Evolutionary conservation across 441 rosid species (phyloP).

Genomic region (Metrosideros polymorpha): DNA sequence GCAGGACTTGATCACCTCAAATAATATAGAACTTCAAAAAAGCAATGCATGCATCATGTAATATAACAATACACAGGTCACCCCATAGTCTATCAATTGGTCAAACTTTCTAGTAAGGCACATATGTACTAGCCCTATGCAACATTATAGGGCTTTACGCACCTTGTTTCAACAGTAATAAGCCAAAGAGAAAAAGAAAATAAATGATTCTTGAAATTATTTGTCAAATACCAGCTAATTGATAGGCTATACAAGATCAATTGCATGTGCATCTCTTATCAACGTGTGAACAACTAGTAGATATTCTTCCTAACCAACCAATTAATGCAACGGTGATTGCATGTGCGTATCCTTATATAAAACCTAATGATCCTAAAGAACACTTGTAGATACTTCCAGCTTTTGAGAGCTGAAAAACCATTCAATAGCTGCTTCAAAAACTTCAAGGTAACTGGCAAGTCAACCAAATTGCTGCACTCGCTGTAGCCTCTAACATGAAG

Average conservation of each 20-base stretch:
- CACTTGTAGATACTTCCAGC: not conserved
- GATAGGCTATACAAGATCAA: not conserved
- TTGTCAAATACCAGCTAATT: not conserved
- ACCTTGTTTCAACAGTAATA: not conserved
- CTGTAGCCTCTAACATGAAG: not conserved
- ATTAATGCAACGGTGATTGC: not conserved
- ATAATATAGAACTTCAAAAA: not conserved
- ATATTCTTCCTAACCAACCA: not conserved
- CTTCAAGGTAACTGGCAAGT: not conserved
- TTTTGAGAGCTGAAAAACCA: not conserved
- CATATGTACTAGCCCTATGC: not conserved
- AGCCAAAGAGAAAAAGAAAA: not conserved
- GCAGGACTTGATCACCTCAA: not conserved
- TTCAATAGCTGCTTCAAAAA: not conserved
- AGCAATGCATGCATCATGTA: not conserved
- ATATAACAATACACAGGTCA: not conserved
- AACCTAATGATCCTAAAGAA: not conserved
- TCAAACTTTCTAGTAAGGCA: not conserved
- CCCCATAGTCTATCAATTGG: not conserved
- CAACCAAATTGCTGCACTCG: not conserved
- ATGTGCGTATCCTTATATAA: not conserved
- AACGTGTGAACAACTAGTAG: not conserved
- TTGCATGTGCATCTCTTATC: not conserved
- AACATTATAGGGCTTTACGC: not conserved
- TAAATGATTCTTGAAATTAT: not conserved